Evolutionary conservation across 768 basidiomycete species (phyloP), one percentile per base, ranked within the genome.

Genomic region (Leccinum sublutescens): DNA sequence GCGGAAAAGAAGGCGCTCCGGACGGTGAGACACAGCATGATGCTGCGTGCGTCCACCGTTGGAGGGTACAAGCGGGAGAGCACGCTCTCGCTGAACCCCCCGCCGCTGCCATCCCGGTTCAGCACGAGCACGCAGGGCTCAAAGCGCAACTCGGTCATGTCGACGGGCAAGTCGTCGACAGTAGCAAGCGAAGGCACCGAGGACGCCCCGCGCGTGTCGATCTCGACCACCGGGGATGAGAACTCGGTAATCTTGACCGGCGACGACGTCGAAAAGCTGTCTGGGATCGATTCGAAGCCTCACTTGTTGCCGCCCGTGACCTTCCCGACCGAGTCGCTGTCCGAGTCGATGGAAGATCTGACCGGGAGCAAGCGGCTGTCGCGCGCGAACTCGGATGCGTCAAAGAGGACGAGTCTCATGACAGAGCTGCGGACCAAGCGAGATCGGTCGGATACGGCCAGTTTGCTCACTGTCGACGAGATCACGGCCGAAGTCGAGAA

Each of bases 381-480:
- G 15, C 57, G 64, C 1, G 77, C 76, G 52, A 79, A 81, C 45
- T 87, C 82, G 38, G 76, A 72, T 34, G 76, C 71, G 15, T 83
- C 78, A 45, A 84, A 82, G 63, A 85, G 92, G 5, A 81, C 87
- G 78, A 93, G 91, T 68, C 88, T 85, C 70, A 88, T 91, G 77
- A 89, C 87, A 1, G 91, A 93, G 68, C 71, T 93, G 57, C 80
- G 91, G 60, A 90, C 85, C 71, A 91, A 86, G 71, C 85, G 90
- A 21, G 93, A 97, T 66, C 80, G 83, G 40, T 91, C 90, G 0
- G 94, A 96, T 68, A 93, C 93, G 8, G 93, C 92, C 4, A 94
- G 91, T 64, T 76, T 98, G 66, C 82, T 98, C 74, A 99, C 96
- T 0, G 92, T 99, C 23, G 96, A 99, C 68, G 94, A 99, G 75